Percentiles rank a stretch among this genome's conserved stretches.
Conservation (phyloP, 1,284 basidiomycete genomes). For the Peniophora sp. region DNA sequence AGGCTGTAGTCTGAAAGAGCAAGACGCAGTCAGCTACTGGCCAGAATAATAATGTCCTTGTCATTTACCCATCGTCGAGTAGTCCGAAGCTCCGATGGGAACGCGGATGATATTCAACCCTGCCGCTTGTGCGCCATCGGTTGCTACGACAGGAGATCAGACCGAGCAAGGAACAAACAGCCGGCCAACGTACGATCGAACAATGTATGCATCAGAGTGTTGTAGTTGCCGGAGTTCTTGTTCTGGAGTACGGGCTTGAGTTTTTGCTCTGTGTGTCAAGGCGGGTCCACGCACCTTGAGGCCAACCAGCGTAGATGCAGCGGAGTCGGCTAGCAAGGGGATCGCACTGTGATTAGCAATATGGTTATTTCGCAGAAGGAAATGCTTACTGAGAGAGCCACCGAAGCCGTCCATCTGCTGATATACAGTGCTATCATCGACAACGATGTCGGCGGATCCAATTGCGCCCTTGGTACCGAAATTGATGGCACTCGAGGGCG, state of each 20-base stretch:
- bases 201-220: slow-evolving; percentile 33
- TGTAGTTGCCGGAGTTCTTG: slow-evolving; percentile 33
- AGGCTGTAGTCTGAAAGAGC: slow-evolving; percentile 34
- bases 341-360: not conserved
- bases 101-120: slow-evolving; percentile 45
- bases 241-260: slow-evolving; percentile 18
- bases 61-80: slow-evolving; percentile 26
- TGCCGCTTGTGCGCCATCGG: slow-evolving; percentile 35
- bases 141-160: slow-evolving; percentile 22
- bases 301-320: slow-evolving; percentile 33
- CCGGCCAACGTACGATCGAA: slow-evolving; percentile 33
- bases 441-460: slow-evolving; percentile 35
- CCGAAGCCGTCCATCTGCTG: slow-evolving; percentile 44
- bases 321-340: slow-evolving; percentile 34
- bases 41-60: too few relatives aligned
- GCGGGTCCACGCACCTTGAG: slow-evolving; percentile 31
- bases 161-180: not conserved
- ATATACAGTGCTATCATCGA: slow-evolving; percentile 31
- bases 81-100: slow-evolving; percentile 45
- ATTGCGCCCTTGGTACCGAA: slow-evolving; percentile 30
- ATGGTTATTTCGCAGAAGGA: too few relatives aligned
- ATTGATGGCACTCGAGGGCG: slow-evolving; percentile 23
- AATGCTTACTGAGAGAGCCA: slow-evolving; percentile 34
- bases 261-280: not conserved
- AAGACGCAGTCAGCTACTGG: not conserved